Conservation (phyloP, 2,329 filamentous ascomycete genomes). For the Colletotrichum simmondsii region DNA sequence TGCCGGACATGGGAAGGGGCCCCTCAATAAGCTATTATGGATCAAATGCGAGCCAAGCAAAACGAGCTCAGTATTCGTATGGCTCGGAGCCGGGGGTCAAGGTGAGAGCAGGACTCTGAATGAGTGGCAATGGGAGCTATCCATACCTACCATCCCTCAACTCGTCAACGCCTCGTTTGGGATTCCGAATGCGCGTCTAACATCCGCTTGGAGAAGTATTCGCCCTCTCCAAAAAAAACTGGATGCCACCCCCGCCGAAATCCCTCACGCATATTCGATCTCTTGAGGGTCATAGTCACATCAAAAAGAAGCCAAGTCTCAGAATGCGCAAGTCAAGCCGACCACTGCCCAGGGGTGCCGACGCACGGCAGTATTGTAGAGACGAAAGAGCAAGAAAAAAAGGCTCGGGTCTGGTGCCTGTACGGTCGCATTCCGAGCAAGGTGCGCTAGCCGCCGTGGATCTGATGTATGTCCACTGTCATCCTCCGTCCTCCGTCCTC, state of each 20-base stretch:
- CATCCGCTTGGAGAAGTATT: not conserved
- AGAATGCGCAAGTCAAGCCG: not conserved
- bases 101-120: not conserved
- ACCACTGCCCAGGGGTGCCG: not conserved
- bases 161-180: not conserved
- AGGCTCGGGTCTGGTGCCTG: not conserved
- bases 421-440: constrained; percentile 9
- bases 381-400: not conserved
- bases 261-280: not conserved
- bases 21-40: not conserved
- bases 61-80: not conserved
- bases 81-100: not conserved
- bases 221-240: not conserved
- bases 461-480: not conserved
- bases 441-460: constrained; percentile 13
- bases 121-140: not conserved
- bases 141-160: not conserved
- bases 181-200: not conserved
- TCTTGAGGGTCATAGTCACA: not conserved
- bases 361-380: not conserved
- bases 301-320: constrained; percentile 12
- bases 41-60: not conserved
- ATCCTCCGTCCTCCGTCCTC: not conserved
- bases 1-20: not conserved
- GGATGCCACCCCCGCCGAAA: not conserved